These are phyloP conservation scores for Acacia concinna DNA, from an alignment of 331 rosid genomes.

Conservation along the genomic window DNA sequence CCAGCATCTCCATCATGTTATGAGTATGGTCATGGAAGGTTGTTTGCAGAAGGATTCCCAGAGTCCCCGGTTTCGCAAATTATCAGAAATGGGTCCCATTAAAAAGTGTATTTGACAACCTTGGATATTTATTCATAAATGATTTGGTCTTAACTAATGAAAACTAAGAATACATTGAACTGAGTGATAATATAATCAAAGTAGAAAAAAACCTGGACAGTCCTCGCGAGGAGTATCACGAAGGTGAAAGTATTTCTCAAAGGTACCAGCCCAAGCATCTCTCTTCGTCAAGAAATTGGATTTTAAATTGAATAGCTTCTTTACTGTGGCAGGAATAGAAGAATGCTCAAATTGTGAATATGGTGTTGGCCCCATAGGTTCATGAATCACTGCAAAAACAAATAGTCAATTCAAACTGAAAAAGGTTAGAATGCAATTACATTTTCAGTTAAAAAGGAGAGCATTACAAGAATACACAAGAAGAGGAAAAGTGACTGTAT, in stretches of 20 bases:
- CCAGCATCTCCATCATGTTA: not conserved
- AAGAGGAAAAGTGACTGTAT: conserved; percentile 15
- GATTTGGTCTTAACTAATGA: not conserved
- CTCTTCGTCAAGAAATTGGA: conserved; percentile 94
- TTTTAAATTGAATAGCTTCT: conserved; percentile 89
- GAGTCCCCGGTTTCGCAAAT: not conserved
- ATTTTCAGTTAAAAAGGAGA: not conserved
- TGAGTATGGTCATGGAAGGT: conserved; percentile 1
- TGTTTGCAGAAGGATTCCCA: not conserved
- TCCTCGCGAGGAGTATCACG: conserved; percentile 79
- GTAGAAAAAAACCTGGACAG: conserved; percentile 81
- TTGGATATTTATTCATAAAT: not conserved
- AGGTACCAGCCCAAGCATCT: conserved; percentile 98
- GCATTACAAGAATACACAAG: conserved; percentile 5
- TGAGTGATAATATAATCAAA: not conserved
- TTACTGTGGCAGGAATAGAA: conserved; percentile 86
- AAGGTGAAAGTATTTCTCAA: conserved; percentile 67
- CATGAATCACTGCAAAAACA: conserved; percentile 69
- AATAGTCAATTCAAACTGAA: conserved; percentile 7
- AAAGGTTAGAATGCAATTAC: conserved; percentile 12
- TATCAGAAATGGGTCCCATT: not conserved
- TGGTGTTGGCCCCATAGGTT: conserved; percentile 79
- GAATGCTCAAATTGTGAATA: conserved; percentile 86
- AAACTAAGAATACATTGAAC: not conserved
- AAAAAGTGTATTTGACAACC: not conserved